A percentile compares a stretch with the other conserved stretches of the same genome.
Conservation (phyloP, 208 protist genomes). For the Novymonas esmeraldas region DNA sequence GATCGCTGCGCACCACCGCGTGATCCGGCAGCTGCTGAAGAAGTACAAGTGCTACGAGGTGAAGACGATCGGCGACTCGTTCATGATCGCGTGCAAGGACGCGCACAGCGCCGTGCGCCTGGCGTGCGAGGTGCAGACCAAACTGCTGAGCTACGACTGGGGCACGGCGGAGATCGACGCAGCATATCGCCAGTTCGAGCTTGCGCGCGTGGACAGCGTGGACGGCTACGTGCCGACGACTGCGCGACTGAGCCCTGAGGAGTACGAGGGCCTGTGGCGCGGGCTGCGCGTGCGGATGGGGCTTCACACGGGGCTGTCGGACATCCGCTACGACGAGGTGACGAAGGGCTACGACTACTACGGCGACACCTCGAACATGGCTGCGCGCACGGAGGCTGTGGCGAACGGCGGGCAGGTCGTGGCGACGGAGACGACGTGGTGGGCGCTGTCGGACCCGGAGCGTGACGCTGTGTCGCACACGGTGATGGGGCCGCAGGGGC, state of each 20-base stretch:
- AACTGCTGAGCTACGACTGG: constrained; percentile 63
- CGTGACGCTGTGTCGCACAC: constrained; percentile 27
- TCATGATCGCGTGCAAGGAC: constrained; percentile 68
- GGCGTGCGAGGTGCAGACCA: constrained; percentile 52
- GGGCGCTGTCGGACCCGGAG: constrained; percentile 36
- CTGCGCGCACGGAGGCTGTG: constrained; percentile 78
- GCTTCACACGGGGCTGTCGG: constrained; percentile 67
- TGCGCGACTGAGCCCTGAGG: constrained; percentile 34
- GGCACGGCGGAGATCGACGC: constrained; percentile 42
- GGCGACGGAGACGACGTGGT: constrained; percentile 46
- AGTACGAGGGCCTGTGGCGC: constrained; percentile 41
- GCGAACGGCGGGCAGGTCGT: constrained; percentile 80
- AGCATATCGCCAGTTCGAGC: constrained; percentile 53
- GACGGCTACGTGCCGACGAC: constrained; percentile 29
- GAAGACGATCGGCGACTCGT: too few relatives aligned
- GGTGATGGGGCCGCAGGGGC: constrained; percentile 35
- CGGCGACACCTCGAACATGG: too few relatives aligned
- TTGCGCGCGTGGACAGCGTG: constrained; percentile 20
- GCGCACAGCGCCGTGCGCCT: constrained; percentile 44
- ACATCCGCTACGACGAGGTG: constrained; percentile 61
- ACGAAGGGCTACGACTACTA: constrained; percentile 64
- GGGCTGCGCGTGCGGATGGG: constrained; percentile 63
- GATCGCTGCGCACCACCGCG: constrained; percentile 65
- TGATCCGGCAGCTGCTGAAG: constrained; percentile 67
- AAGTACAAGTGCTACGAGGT: too few relatives aligned